A percentile compares a stretch with the other conserved stretches of the same genome.
Conservation (phyloP, 352 stramenopile genomes). For the Phytophthora foliorum region DNA sequence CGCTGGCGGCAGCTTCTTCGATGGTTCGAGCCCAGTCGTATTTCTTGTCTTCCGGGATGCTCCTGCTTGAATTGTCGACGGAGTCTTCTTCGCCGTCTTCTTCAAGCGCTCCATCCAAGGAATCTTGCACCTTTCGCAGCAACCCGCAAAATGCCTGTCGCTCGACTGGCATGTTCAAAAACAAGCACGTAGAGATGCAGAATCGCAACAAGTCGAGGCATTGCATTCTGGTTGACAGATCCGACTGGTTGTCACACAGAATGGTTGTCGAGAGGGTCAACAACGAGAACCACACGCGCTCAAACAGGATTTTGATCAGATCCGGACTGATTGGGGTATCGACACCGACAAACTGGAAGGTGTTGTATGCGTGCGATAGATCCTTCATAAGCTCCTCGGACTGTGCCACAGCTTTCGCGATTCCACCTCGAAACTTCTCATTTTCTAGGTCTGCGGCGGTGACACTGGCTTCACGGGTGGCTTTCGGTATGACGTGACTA, state of each 20-base stretch:
- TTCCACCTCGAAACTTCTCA: slow-evolving; percentile 77
- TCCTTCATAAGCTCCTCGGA: slow-evolving; percentile 90
- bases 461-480: slow-evolving; percentile 54
- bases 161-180: slow-evolving; percentile 81
- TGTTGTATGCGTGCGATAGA: slow-evolving; percentile 79
- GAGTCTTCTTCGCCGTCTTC: slow-evolving; percentile 26
- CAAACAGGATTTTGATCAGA: slow-evolving; percentile 93
- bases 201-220: slow-evolving; percentile 86
- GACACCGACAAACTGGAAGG: slow-evolving; percentile 94
- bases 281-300: slow-evolving; percentile 96
- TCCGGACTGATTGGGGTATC: slow-evolving; percentile 91
- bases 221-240: slow-evolving; percentile 83
- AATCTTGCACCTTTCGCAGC: slow-evolving; percentile 76
- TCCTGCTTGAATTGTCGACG: slow-evolving; percentile 1
- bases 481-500: slow-evolving; percentile 57
- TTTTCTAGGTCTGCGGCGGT: slow-evolving; percentile 68
- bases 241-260: slow-evolving; percentile 78
- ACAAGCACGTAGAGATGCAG: slow-evolving; percentile 87
- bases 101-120: slow-evolving; percentile 40
- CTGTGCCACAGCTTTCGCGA: slow-evolving; percentile 82
- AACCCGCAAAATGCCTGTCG: slow-evolving; percentile 83
- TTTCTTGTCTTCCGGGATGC: slow-evolving; percentile 9
- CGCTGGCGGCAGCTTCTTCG: slow-evolving; percentile 64
- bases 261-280: slow-evolving; percentile 89
- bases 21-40: slow-evolving; percentile 71